phyloP scores from a whole-genome alignment of 139 green algal species.

The Chlamydomonas incerta region DNA sequence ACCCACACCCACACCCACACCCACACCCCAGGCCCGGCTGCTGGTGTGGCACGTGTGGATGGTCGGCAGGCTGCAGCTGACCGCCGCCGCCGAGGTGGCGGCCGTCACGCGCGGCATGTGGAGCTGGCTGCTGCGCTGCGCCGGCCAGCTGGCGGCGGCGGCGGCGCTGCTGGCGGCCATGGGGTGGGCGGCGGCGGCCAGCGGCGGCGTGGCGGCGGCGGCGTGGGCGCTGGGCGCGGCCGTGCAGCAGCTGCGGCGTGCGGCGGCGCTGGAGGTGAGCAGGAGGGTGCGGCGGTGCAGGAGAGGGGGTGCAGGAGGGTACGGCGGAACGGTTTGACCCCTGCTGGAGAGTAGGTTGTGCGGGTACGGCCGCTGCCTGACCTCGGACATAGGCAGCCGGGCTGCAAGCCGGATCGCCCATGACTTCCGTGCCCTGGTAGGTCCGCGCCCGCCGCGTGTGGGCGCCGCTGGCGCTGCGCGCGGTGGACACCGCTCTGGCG shows the following conservation, averaged over 20 bases:
- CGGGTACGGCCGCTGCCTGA: too few species aligned
- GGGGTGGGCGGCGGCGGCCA: not conserved
- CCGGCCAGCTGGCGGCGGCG: constrained; percentile 19
- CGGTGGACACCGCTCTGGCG: not conserved
- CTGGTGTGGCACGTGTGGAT: constrained; percentile 52
- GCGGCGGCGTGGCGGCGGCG: constrained; percentile 5
- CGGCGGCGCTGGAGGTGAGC: not conserved
- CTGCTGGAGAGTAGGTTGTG: too few species aligned
- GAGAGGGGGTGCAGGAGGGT: too few species aligned
- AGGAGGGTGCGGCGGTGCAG: not conserved
- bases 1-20: too few species aligned
- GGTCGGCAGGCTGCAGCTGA: constrained; percentile 36
- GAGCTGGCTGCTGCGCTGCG: constrained; percentile 24
- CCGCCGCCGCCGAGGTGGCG: constrained; percentile 20
- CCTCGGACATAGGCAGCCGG: too few species aligned
- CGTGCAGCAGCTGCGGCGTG: constrained; percentile 8
- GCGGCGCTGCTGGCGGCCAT: constrained; percentile 28
- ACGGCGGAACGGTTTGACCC: too few species aligned
- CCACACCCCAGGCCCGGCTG: constrained; percentile 27
- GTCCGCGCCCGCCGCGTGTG: constrained; percentile 15
- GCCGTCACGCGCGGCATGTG: constrained; percentile 40
- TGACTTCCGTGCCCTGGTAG: not conserved
- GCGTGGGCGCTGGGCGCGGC: constrained; percentile 13
- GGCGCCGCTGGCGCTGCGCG: constrained; percentile 18
- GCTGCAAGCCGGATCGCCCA: too few species aligned